Evolutionary conservation across 371 early-diverging fungal genomes (phyloP), one percentile per base, ranked within the genome.

Genomic region (Mucor lusitanicus): DNA sequence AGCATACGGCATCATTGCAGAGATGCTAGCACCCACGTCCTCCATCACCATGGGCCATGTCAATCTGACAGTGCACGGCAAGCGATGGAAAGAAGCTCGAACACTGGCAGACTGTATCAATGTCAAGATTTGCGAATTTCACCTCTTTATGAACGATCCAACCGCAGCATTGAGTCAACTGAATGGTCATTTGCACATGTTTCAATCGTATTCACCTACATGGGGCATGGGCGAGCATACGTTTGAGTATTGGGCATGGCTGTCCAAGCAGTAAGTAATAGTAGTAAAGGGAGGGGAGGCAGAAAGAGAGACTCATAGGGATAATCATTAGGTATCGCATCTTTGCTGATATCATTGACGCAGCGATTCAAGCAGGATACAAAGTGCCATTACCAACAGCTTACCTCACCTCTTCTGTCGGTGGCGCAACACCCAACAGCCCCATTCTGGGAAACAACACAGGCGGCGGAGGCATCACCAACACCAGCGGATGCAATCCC

Each of bases 221-320:
- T 84, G 84, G 85, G 78, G 81, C 19, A 87, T 87, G 72, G 87
- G 88, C 3, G 86, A 85, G 25, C 81, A 84, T 42, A 90, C 94
- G 0, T 89, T 88, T 70, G 91, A 91, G 66, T 94, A 92, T 69
- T 94, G 94, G 94, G 82, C 89, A n/a, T 94, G 94, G 93, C 76
- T 89, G 17, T 86, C 88, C 4, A 90, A 88, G 56, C 94, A 93
- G 83, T 92, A 85, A 71, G 75, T 70, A 13, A 25, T 17, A 39
- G 15, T 27, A 25, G 9, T 30, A 30, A 3, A 30, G 30, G 6
- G 30, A 30, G 30, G 6, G 30, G 30, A 30, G 3, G 6, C 6
- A n/a, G n/a, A n/a, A n/a, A 2, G 3, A 37, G 40, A 17, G 6
- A 40, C 40, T 40, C 3, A 40, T 17, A 13, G 17, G 13, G 17